A percentile compares a stretch with the other conserved stretches of the same genome.
Evolutionary conservation across 345 rosid species (phyloP).

Genomic region (Dimocarpus longan): DNA sequence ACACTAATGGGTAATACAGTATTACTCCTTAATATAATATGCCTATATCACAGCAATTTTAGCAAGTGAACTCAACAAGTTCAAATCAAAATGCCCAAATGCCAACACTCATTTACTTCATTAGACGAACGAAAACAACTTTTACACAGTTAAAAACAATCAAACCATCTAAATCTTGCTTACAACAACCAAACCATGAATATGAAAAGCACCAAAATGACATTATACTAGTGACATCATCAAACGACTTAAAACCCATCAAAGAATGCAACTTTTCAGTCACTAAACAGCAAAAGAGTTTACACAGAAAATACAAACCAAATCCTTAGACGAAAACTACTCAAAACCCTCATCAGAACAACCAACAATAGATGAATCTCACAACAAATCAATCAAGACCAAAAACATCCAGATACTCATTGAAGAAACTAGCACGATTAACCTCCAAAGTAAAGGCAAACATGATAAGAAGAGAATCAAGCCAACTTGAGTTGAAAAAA

Average conservation of each 20-base stretch:
- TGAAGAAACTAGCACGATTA: neutral
- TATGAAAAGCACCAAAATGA: neutral
- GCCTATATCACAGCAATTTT: neutral
- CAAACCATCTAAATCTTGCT: neutral
- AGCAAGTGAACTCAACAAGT: neutral
- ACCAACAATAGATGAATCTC: constrained; percentile 7
- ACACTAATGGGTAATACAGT: neutral
- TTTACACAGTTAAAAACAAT: neutral
- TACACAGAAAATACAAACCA: constrained; percentile 1
- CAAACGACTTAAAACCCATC: no score
- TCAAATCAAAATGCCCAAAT: neutral
- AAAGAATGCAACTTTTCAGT: neutral
- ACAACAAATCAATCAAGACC: constrained; percentile 11
- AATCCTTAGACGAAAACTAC: constrained; percentile 1
- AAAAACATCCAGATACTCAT: neutral
- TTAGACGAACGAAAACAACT: neutral
- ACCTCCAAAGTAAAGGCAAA: constrained; percentile 3
- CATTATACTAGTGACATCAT: neutral
- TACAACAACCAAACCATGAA: neutral
- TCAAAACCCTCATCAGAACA: constrained; percentile 12
- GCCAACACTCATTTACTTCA: neutral
- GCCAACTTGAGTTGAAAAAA: neutral
- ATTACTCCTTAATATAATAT: neutral
- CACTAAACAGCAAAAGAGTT: neutral
- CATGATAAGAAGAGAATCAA: constrained; percentile 11